A percentile compares a stretch with the other conserved stretches of the same genome.
These are phyloP conservation scores for Mucor sp. DNA, from an alignment of 371 early-diverging fungal genomes.

Conservation along the genomic window DNA sequence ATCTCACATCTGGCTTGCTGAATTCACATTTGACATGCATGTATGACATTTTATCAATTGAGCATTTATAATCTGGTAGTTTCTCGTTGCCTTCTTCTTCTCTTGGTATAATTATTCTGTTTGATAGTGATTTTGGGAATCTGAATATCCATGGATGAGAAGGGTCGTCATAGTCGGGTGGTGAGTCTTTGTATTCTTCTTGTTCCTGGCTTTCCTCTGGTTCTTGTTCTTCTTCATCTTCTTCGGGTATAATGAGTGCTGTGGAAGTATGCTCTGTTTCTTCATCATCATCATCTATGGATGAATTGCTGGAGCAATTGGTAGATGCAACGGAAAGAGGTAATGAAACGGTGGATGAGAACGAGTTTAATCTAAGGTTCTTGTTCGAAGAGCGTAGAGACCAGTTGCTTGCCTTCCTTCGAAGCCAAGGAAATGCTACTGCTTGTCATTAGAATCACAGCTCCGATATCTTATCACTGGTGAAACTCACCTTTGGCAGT, in stretches of 20 bases:
- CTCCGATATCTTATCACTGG: not conserved
- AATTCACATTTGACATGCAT: conserved; percentile 30
- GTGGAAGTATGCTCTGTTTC: not conserved
- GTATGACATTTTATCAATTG: conserved; percentile 17
- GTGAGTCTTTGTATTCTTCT: not conserved
- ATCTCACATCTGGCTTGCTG: conserved; percentile 9
- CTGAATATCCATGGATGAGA: conserved; percentile 27
- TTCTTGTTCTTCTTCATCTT: not conserved
- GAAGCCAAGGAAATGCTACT: conserved; percentile 4
- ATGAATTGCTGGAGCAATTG: not conserved
- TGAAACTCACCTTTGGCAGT: not conserved
- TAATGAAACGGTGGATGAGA: conserved; percentile 3
- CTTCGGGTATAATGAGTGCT: not conserved
- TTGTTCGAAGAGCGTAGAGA: conserved; percentile 12
- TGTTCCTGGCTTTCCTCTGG: not conserved
- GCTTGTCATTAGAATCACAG: not conserved
- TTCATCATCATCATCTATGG: not conserved
- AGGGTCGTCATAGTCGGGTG: conserved; percentile 24
- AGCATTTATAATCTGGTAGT: conserved; percentile 32
- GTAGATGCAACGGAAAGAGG: not conserved
- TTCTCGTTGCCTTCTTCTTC: conserved; percentile 35
- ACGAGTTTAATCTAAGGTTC: not conserved
- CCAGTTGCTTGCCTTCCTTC: conserved; percentile 25
- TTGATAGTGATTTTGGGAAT: conserved; percentile 12
- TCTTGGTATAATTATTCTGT: conserved; percentile 16